Percentiles rank a stretch among this genome's conserved stretches.
These are phyloP conservation scores for Cyclotella baltica DNA, from an alignment of 108 stramenopile genomes.

Conservation along the genomic window DNA sequence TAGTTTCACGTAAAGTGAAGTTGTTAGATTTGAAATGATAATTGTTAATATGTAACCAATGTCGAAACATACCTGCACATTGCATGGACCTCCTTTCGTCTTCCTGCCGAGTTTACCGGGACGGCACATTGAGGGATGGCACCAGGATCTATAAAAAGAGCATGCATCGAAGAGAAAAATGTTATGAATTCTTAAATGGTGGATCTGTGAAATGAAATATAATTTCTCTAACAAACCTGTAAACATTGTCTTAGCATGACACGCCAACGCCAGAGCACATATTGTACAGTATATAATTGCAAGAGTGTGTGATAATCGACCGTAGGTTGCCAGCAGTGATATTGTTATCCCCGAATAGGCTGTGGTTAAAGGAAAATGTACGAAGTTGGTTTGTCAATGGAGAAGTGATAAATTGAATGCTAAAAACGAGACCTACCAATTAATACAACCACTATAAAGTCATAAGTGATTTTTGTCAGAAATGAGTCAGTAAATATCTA, in stretches of 20 bases:
- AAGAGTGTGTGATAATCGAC: conserved; percentile 61
- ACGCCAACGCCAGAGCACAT: conserved; percentile 69
- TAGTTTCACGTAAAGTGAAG: no score
- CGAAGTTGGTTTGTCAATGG: neutral
- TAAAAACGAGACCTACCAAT: neutral
- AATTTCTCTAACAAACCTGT: conserved; percentile 54
- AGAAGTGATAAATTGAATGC: neutral
- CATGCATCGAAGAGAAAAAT: neutral
- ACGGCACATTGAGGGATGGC: conserved; percentile 84
- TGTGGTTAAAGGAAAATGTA: neutral
- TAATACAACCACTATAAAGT: neutral
- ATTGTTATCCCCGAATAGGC: conserved; percentile 75
- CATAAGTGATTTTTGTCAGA: neutral
- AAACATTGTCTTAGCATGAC: conserved; percentile 78
- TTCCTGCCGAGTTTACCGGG: conserved; percentile 67
- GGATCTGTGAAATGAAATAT: neutral
- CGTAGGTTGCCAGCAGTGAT: conserved; percentile 61
- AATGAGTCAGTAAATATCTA: neutral
- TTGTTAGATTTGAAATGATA: no score
- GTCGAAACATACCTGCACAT: conserved; percentile 60
- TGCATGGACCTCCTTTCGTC: conserved; percentile 59
- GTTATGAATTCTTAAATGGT: neutral
- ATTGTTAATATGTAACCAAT: neutral
- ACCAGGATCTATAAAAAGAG: conserved; percentile 73
- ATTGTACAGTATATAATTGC: conserved; percentile 67